Conservation (phyloP, 2,329 filamentous ascomycete genomes). For the Fusarium sp. region DNA sequence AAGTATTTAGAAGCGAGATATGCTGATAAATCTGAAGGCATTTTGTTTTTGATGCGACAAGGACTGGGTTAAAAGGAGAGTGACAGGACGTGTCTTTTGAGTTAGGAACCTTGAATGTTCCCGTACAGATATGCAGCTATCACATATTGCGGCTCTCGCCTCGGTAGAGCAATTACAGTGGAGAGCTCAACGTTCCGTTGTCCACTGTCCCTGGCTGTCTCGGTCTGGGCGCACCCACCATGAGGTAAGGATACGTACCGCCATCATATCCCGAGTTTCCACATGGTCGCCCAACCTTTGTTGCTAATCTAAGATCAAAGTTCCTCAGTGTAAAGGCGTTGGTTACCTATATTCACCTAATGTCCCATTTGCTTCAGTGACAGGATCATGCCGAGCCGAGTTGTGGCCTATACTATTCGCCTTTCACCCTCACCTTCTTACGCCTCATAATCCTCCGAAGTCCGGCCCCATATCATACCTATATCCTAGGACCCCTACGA, state of each 20-base stretch:
- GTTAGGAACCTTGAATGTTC: conserved; percentile 4
- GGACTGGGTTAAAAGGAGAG: background rate
- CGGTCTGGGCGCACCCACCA: background rate
- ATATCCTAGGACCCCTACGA: background rate
- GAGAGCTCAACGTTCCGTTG: conserved; percentile 1
- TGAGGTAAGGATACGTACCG: conserved; percentile 43
- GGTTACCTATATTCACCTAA: conserved; percentile 12
- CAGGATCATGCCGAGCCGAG: conserved; percentile 46
- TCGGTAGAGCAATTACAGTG: conserved; percentile 17
- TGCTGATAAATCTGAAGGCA: conserved; percentile 74
- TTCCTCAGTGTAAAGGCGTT: conserved; percentile 10
- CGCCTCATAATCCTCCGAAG: conserved; percentile 39
- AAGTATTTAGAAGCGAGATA: conserved; percentile 96
- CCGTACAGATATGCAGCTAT: conserved; percentile 40
- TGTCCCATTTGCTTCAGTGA: conserved; percentile 7
- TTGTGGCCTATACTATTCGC: conserved; percentile 32
- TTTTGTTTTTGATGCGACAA: conserved; percentile 39
- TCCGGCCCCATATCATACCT: conserved; percentile 12
- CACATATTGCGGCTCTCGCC: conserved; percentile 21
- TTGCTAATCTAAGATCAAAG: conserved; percentile 19
- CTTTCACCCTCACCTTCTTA: conserved; percentile 34
- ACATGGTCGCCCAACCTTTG: conserved; percentile 41
- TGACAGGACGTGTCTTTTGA: background rate
- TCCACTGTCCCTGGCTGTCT: background rate
- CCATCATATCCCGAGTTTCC: conserved; percentile 32